Conservation (phyloP, 352 stramenopile species). For the Globisporangium nunn region DNA sequence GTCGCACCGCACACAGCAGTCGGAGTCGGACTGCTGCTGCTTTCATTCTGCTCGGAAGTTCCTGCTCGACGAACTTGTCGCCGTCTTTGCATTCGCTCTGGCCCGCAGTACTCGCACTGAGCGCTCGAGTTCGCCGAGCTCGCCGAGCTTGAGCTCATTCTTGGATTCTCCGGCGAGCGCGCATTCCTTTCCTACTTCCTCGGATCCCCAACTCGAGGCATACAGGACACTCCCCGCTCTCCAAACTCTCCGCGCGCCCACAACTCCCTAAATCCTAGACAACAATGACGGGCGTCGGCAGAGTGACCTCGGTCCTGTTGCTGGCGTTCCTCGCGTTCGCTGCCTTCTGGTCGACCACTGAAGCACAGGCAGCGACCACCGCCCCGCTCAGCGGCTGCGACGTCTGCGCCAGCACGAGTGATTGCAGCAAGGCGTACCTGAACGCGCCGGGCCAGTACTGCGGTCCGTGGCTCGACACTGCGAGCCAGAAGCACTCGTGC, state of each 20-base stretch:
- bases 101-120: not conserved
- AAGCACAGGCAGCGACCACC: conserved; percentile 7
- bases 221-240: not conserved
- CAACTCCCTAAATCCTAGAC: not conserved
- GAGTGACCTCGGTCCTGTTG: conserved; percentile 5
- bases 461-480: conserved; percentile 36
- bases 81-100: not conserved
- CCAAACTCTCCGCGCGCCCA: too few species aligned
- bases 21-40: not conserved
- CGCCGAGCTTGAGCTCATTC: not conserved
- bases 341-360: conserved; percentile 6
- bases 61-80: not conserved
- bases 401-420: conserved; percentile 37
- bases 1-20: not conserved
- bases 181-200: not conserved
- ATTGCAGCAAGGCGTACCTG: conserved; percentile 48
- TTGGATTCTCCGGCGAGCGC: not conserved
- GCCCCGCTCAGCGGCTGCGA: conserved; percentile 23
- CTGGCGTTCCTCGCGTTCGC: conserved; percentile 9
- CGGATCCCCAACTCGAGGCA: not conserved
- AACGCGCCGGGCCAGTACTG: conserved; percentile 38
- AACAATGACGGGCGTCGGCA: not conserved
- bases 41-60: not conserved
- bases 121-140: not conserved
- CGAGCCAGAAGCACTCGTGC: conserved; percentile 31